Percentiles rank a stretch among this genome's conserved stretches.
Evolutionary conservation across 2,329 filamentous ascomycete species (phyloP).

Genomic region (Phialocephala sp.): DNA sequence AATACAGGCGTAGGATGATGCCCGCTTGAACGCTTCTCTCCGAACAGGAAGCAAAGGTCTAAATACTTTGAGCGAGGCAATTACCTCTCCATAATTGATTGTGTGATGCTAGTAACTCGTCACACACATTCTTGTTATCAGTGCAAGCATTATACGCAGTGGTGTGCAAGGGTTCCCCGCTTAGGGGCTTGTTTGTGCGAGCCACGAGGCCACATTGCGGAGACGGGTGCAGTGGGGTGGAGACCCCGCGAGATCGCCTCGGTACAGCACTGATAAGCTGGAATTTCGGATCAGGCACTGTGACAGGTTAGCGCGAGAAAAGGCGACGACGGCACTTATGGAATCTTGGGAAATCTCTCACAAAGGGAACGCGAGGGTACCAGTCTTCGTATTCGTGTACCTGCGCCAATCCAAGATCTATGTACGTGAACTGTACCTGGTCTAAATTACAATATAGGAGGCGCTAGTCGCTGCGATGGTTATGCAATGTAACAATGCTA

Average conservation of each 20-base stretch:
- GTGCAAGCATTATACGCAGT: too few species aligned
- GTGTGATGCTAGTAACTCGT: too few species aligned
- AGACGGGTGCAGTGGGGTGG: neutral
- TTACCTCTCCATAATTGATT: neutral
- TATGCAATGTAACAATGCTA: neutral
- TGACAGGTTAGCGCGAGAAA: slow-evolving; percentile 3
- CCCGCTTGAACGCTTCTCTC: neutral
- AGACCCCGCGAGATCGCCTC: neutral
- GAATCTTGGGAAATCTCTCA: too few species aligned
- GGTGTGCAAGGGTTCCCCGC: neutral
- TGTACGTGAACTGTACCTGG: neutral
- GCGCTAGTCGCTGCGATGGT: neutral
- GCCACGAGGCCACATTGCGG: neutral
- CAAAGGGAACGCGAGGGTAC: neutral
- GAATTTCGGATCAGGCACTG: neutral
- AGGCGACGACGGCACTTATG: neutral
- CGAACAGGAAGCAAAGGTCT: neutral
- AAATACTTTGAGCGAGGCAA: neutral
- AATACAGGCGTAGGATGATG: neutral
- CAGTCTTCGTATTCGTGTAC: neutral
- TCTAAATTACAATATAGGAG: neutral
- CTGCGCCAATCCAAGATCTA: neutral
- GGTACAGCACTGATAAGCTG: slow-evolving; percentile 13
- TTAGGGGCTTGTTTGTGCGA: neutral
- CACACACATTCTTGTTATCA: too few species aligned